A percentile compares a stretch with the other conserved stretches of the same genome.
Evolutionary conservation across 371 early-diverging fungal species (phyloP).

Genomic region (Rhizopus microsporus): DNA sequence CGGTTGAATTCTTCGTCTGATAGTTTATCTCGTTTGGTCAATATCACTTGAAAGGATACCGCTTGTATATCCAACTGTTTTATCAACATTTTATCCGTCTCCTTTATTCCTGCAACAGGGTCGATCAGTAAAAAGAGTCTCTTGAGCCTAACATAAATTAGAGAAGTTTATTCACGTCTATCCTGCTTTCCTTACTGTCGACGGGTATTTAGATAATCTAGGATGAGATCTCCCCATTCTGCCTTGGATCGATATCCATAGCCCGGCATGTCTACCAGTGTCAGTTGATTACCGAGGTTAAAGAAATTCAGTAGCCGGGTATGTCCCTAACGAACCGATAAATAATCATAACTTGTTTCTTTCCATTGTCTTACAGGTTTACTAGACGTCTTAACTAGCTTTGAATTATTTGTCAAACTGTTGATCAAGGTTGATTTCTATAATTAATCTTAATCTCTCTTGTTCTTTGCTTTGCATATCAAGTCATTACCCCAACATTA

Average conservation of each 20-base stretch:
- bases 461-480: not conserved
- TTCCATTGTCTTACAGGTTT: slow-evolving; percentile 56
- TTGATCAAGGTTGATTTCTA: slow-evolving; percentile 77
- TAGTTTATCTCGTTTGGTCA: slow-evolving; percentile 70
- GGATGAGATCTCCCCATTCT: slow-evolving; percentile 75
- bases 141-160: slow-evolving; percentile 45
- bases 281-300: slow-evolving; percentile 54
- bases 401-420: slow-evolving; percentile 57
- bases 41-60: slow-evolving; percentile 61
- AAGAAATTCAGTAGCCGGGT: slow-evolving; percentile 75
- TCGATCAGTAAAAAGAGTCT: slow-evolving; percentile 70
- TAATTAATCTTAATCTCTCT: not conserved
- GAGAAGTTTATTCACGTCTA: not conserved
- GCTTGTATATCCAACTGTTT: slow-evolving; percentile 58
- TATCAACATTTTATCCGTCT: slow-evolving; percentile 62
- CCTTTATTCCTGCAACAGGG: slow-evolving; percentile 69
- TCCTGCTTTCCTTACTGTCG: slow-evolving; percentile 49
- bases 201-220: slow-evolving; percentile 59
- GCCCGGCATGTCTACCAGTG: slow-evolving; percentile 84
- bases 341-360: not conserved
- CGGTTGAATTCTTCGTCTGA: slow-evolving; percentile 38
- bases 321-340: slow-evolving; percentile 53
- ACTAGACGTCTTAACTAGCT: slow-evolving; percentile 72
- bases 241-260: slow-evolving; percentile 73
- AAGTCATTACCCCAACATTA: slow-evolving; percentile 63